Evolutionary conservation across 345 rosid species (phyloP), one percentile per base, ranked within the genome.

Genomic region (Nephelium lappaceum): DNA sequence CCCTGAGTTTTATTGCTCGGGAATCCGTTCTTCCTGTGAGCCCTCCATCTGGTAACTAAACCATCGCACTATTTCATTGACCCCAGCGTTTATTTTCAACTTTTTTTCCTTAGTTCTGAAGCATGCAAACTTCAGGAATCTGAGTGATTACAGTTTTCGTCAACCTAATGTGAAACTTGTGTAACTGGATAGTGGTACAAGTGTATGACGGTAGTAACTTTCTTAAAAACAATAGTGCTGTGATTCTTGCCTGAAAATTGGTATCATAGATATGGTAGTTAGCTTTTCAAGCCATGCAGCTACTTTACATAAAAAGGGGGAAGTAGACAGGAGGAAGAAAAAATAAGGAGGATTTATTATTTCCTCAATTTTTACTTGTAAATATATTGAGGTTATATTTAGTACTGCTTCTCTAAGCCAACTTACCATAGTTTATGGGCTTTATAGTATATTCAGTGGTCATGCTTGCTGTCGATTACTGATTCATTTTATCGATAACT

Each of bases 21-120:
- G 68, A 84, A 23, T 82, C 90, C 57, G 93, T 91, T 77, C 97
- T 96, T 63, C 94, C 97, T 11, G 83, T 85, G 69, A 88, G 67
- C 31, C 91, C 97, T 84, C 91, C 97, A 76, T 82, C 89, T 76
- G 98, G 97, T 96, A 91, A 68, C 62, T 61, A 64, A 58, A 16
- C 70, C 27, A 47, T 71, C 57, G 38, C 11, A 21, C 58, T 25
- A 3, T 31, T 27, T 47, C 24, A 10, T 58, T 74, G 42, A 47
- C 36, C 31, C 58, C 18, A 8, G 16, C 15, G 38, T 63, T 55
- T 68, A 58, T 25, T 60, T 67, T 8, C 18, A 15, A 68, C 36
- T 70, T 23, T 6, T 8, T 74, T 47, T 49, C 45, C 38, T 41
- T n/a, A 10, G 14, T 47, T 19, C 12, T 45, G 45, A 63, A 23